These are phyloP conservation scores for Themeda triandra DNA, from an alignment of 176 grass and related monocot genomes.

Conservation along the genomic window DNA sequence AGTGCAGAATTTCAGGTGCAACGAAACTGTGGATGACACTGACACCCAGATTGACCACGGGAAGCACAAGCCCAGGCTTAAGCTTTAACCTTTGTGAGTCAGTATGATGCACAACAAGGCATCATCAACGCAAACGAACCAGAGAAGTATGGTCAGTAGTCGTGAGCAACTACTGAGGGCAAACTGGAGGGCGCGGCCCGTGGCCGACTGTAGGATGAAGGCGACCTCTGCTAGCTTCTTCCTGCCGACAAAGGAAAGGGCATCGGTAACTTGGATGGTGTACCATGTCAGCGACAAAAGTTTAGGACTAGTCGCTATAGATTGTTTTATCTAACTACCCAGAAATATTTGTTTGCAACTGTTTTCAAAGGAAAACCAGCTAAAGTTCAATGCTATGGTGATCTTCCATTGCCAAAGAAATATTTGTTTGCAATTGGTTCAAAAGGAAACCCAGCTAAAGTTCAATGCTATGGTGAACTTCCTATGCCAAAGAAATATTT, in stretches of 20 bases:
- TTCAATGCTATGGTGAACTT: too few relatives aligned
- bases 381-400: neutral
- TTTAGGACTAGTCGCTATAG: neutral
- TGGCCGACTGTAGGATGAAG: slow-evolving; percentile 80
- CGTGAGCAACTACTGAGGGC: slow-evolving; percentile 29
- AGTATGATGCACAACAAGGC: neutral
- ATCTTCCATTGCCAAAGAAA: neutral
- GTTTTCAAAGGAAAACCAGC: neutral
- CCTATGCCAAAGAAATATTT: too few relatives aligned
- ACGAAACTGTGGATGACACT: neutral
- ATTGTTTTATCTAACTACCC: neutral
- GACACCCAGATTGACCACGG: neutral
- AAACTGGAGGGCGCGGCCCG: slow-evolving; percentile 50
- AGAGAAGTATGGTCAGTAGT: neutral
- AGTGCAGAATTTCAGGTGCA: neutral
- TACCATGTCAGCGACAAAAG: neutral
- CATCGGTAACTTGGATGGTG: neutral
- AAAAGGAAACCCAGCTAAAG: neutral
- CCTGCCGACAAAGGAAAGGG: slow-evolving; percentile 34
- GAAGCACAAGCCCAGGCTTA: neutral
- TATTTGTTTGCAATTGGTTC: slow-evolving; percentile 17
- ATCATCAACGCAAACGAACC: neutral
- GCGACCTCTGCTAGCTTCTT: slow-evolving; percentile 78
- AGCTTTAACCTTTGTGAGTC: neutral
- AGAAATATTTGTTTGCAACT: too few relatives aligned